Percentiles rank a stretch among this genome's conserved stretches.
These are phyloP conservation scores for Ormosia emarginata DNA, from an alignment of 306 rosid species.

Conservation along the genomic window DNA sequence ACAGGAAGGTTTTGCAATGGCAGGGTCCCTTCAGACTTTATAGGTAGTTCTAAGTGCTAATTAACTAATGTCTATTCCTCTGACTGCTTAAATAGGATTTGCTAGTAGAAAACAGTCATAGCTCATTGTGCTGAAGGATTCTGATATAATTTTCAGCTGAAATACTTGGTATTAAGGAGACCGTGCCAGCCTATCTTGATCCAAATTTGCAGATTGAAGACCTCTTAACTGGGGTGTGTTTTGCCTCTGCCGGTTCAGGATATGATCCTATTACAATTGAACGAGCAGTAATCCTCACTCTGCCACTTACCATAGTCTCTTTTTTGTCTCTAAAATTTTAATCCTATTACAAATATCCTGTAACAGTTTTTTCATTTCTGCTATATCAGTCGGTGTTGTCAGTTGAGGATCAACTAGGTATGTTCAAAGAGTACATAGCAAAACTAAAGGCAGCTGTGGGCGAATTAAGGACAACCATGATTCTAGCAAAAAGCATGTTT, in stretches of 20 bases:
- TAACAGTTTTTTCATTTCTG: background rate
- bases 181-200: slow-evolving; percentile 42
- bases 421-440: slow-evolving; percentile 29
- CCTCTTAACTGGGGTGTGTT: slow-evolving; percentile 44
- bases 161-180: slow-evolving; percentile 28
- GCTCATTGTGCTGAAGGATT: background rate
- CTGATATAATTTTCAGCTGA: slow-evolving; percentile 26
- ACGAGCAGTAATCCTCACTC: slow-evolving; percentile 15
- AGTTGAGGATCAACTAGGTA: slow-evolving; percentile 14
- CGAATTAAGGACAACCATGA: background rate
- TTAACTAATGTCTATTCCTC: background rate
- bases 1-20: slow-evolving; percentile 42
- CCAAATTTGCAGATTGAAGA: slow-evolving; percentile 32
- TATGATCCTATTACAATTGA: slow-evolving; percentile 35
- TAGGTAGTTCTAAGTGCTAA: slow-evolving; percentile 18
- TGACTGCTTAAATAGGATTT: background rate
- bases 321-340: background rate
- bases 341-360: background rate
- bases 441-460: slow-evolving; percentile 21
- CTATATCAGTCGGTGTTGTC: slow-evolving; percentile 23
- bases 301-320: background rate
- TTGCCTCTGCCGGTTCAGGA: slow-evolving; percentile 47
- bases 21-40: slow-evolving; percentile 27
- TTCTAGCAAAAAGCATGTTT: background rate
- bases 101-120: background rate